Percentiles rank a stretch among this genome's conserved stretches.
Evolutionary conservation across 208 protist species (phyloP).

Genomic region (Jaenimonas drosophilae): DNA sequence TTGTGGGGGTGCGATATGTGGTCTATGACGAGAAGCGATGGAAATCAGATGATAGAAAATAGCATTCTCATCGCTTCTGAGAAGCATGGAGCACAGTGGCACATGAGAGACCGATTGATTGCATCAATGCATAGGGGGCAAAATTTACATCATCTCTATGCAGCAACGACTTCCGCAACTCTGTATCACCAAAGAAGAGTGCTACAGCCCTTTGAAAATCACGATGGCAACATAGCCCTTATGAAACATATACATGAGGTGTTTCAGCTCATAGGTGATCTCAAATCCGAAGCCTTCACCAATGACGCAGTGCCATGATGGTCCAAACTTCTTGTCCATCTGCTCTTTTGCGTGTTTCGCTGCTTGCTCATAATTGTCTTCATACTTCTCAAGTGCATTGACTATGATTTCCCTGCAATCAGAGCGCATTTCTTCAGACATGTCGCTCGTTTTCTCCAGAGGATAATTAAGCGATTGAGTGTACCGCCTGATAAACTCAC

Average conservation of each 20-base stretch:
- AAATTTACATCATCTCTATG: background rate
- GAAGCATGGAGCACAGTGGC: too few relatives aligned
- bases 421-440: constrained; percentile 92
- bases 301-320: constrained; percentile 92
- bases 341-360: constrained; percentile 91
- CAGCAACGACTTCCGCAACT: too few relatives aligned
- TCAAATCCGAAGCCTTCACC: constrained; percentile 92
- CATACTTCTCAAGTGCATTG: constrained; percentile 89
- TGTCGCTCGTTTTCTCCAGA: constrained; percentile 90
- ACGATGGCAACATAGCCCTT: constrained; percentile 89
- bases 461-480: constrained; percentile 69
- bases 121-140: too few relatives aligned
- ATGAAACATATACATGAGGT: constrained; percentile 93
- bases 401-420: constrained; percentile 92
- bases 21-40: too few relatives aligned
- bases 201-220: constrained; percentile 90
- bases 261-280: constrained; percentile 92
- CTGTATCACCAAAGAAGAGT: too few relatives aligned
- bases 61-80: too few relatives aligned
- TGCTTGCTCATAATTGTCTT: constrained; percentile 89
- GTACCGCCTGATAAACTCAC: constrained; percentile 73
- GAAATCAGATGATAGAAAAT: too few relatives aligned
- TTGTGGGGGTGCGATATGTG: too few relatives aligned
- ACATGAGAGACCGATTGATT: too few relatives aligned
- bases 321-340: constrained; percentile 95